phyloP scores from a whole-genome alignment of 2,329 filamentous ascomycete genomes.

The Alternaria viburni region DNA sequence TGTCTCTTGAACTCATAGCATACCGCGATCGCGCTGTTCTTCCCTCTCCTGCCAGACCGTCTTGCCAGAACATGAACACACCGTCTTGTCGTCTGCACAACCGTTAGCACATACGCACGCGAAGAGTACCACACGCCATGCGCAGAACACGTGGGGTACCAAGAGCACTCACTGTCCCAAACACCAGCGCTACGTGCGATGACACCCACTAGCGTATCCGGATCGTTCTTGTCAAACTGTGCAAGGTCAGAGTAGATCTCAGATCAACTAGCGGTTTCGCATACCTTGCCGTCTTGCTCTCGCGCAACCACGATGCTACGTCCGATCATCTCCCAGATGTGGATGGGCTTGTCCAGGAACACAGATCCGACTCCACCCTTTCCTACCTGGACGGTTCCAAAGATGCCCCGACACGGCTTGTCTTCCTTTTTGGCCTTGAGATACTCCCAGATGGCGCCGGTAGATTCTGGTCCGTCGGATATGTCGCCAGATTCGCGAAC shows the following conservation, averaged over 20 bases:
- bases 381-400: constrained; percentile 79
- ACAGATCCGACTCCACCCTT: constrained; percentile 76
- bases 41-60: constrained; percentile 96
- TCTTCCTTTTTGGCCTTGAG: constrained; percentile 53
- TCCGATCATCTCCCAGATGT: constrained; percentile 96
- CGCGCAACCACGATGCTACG: constrained; percentile 87
- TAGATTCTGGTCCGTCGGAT: constrained; percentile 79
- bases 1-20: constrained; percentile 66
- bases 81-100: constrained; percentile 79
- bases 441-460: constrained; percentile 80
- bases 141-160: constrained; percentile 3
- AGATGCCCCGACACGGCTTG: constrained; percentile 63
- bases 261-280: constrained; percentile 24
- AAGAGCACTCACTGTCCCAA: constrained; percentile 69
- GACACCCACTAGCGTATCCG: constrained; percentile 87
- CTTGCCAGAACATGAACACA: constrained; percentile 97
- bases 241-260: constrained; percentile 51
- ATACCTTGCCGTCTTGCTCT: constrained; percentile 61
- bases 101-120: constrained; percentile 1
- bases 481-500: constrained; percentile 89
- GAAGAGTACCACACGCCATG: neutral
- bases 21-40: constrained; percentile 87
- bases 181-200: constrained; percentile 96
- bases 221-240: constrained; percentile 65
- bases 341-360: constrained; percentile 81